Evolutionary conservation across 2,329 filamentous ascomycete species (phyloP).

Genomic region (Lachnellula subtilissima): DNA sequence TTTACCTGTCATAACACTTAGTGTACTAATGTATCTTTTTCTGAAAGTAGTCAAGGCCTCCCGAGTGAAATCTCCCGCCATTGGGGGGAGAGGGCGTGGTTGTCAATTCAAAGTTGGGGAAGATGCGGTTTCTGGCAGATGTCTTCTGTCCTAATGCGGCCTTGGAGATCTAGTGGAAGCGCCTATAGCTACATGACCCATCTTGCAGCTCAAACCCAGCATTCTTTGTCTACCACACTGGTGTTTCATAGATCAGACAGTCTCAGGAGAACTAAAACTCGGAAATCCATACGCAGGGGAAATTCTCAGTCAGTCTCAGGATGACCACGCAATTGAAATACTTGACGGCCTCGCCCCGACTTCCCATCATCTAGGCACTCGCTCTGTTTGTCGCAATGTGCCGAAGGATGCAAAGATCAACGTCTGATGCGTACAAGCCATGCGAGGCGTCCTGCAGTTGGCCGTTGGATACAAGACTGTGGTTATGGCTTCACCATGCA

Average conservation of each 20-base stretch:
- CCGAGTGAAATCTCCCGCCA: slow-evolving; percentile 12
- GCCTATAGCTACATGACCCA: background rate
- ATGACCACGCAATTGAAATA: slow-evolving; percentile 8
- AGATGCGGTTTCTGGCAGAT: slow-evolving; percentile 17
- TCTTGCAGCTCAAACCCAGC: slow-evolving; percentile 5
- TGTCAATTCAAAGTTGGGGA: slow-evolving; percentile 16
- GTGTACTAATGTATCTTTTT: slow-evolving; percentile 9
- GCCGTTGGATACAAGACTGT: slow-evolving; percentile 6
- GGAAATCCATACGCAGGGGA: slow-evolving; percentile 15
- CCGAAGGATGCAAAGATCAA: slow-evolving; percentile 10
- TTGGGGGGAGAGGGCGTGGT: slow-evolving; percentile 3
- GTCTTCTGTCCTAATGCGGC: slow-evolving; percentile 6
- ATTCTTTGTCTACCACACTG: slow-evolving; percentile 19
- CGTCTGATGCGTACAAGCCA: slow-evolving; percentile 16
- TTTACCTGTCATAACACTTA: slow-evolving; percentile 24
- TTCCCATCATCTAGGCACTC: background rate
- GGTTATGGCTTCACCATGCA: background rate
- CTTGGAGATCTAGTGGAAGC: background rate
- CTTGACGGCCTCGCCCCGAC: slow-evolving; percentile 12
- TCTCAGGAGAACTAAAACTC: slow-evolving; percentile 15
- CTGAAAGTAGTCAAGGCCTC: slow-evolving; percentile 20
- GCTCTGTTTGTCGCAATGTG: slow-evolving; percentile 19
- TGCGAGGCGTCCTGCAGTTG: slow-evolving; percentile 15
- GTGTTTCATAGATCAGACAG: slow-evolving; percentile 23
- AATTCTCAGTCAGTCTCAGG: slow-evolving; percentile 17